Base-by-base conservation (phyloP, 75 land plant genomes). In the Ceratopteris richardii region DNA sequence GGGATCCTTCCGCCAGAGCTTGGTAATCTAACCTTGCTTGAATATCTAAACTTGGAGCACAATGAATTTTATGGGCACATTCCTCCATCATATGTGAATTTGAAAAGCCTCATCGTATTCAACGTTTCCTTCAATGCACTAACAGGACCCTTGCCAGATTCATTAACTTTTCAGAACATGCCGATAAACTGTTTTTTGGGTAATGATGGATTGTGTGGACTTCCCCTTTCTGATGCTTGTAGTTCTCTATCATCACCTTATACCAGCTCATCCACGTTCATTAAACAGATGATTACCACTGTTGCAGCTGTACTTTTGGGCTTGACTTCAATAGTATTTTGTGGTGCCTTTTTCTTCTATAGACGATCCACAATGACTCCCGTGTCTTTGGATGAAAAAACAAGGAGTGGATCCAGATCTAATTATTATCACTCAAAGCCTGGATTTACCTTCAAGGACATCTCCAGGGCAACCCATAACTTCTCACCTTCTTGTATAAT, bases 381-480 rank as follows among this genome's bases (percentile, higher is more conserved):
- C 31, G 67, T 58, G 42, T 50, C 75, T 18, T 31, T 65, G 1
- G 77, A 63, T 13, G 71, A 72, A 11, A 51, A 50, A 5, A 65
- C 60, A 33, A 65, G 31, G 0, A 41, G 40, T 4, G 58, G 24
- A 2, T 37, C 75, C 9, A n/a, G n/a, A n/a, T 66, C 57, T 24
- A n/a, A 21, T 17, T 65, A 69, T 23, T 71, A 57, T 42, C 62
- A 70, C 21, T 76, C 60, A 18, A 23, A 16, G 29, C 1, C 76
- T 62, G 36, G 77, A 0, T 62, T 82, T 69, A 80, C 75, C 11
- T 9, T 23, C 39, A 74, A 71, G 23, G 85, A 83, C 52, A 65
- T 90, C 7, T 71, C 76, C 28, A 76, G 66, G 26, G 92, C 88
- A 29, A 90, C 96, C 0, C 58, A 83, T n/a, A 83, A 90, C 51